Evolutionary conservation across 164 flowering plant species (phyloP).

Genomic region (Buxus sempervirens): DNA sequence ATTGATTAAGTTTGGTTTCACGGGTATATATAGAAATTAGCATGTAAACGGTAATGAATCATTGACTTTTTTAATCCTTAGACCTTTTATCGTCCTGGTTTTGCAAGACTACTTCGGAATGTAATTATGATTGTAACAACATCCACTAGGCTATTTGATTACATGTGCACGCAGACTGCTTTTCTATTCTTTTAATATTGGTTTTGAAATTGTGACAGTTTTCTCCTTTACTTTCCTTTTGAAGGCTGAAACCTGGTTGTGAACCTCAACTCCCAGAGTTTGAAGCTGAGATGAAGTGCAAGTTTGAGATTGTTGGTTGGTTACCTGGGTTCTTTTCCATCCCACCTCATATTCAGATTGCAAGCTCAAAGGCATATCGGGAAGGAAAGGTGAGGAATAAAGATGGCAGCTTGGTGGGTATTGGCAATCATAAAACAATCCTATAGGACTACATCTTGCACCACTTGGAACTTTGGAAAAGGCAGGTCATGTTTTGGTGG

Average conservation of each 20-base stretch:
- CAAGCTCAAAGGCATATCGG: constrained; percentile 54
- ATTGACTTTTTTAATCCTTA: not conserved
- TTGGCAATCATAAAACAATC: too few relatives aligned
- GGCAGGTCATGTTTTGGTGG: too few relatives aligned
- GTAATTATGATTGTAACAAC: not conserved
- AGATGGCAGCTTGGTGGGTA: too few relatives aligned
- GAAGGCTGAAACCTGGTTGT: constrained; percentile 68
- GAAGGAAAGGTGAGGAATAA: constrained; percentile 61
- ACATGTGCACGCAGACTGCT: not conserved
- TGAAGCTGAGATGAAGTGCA: constrained; percentile 59
- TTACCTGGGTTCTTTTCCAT: constrained; percentile 65
- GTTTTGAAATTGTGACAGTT: not conserved
- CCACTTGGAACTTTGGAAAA: too few relatives aligned
- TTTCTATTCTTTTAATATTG: not conserved
- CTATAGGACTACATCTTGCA: too few relatives aligned
- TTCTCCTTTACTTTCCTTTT: not conserved
- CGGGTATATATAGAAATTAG: not conserved
- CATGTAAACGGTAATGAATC: not conserved
- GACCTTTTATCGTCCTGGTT: not conserved
- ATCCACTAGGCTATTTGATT: not conserved
- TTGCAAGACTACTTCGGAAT: too few relatives aligned
- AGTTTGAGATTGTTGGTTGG: constrained; percentile 63
- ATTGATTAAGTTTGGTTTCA: not conserved
- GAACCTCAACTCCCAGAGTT: constrained; percentile 47
- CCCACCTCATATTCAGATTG: constrained; percentile 64